These are phyloP conservation scores for Prunus armeniaca DNA, from an alignment of 306 rosid species.

Conservation along the genomic window DNA sequence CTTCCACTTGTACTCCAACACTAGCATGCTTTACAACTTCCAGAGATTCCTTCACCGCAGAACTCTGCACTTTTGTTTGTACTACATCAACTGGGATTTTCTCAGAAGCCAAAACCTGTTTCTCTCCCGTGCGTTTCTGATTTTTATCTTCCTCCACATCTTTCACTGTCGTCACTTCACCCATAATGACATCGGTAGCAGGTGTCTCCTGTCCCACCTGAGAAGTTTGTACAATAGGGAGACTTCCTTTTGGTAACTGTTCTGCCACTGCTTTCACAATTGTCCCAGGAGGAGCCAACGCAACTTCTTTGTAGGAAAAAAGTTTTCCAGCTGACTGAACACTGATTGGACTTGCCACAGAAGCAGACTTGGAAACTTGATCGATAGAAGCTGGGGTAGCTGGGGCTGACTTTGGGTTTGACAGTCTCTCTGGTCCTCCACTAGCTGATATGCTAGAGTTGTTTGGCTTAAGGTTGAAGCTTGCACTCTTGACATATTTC, in stretches of 20 bases:
- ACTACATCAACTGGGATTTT: slow-evolving; percentile 21
- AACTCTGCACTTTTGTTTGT: slow-evolving; percentile 22
- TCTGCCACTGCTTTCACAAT: slow-evolving; percentile 90
- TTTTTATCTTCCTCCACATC: slow-evolving; percentile 35
- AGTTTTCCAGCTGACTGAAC: slow-evolving; percentile 78
- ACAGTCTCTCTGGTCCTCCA: slow-evolving; percentile 45
- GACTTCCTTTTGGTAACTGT: slow-evolving; percentile 55
- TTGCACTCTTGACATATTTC: slow-evolving; percentile 65
- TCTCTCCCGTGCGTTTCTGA: slow-evolving; percentile 34
- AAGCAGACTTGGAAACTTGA: slow-evolving; percentile 52
- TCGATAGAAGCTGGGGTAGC: slow-evolving; percentile 53
- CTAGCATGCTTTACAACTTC: slow-evolving; percentile 31
- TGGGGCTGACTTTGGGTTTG: slow-evolving; percentile 74
- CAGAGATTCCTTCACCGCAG: slow-evolving; percentile 23
- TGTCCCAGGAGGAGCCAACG: slow-evolving; percentile 94
- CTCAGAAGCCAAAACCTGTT: slow-evolving; percentile 26
- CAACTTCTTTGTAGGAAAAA: slow-evolving; percentile 97
- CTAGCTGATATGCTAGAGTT: slow-evolving; percentile 30
- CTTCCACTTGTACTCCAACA: slow-evolving; percentile 32
- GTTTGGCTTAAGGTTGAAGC: slow-evolving; percentile 74
- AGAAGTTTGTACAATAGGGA: slow-evolving; percentile 37
- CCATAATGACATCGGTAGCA: slow-evolving; percentile 32
- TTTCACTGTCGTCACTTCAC: slow-evolving; percentile 29
- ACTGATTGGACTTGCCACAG: slow-evolving; percentile 41
- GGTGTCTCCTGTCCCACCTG: slow-evolving; percentile 34